These are phyloP conservation scores for Prinsepia uniflora DNA, from an alignment of 306 rosid genomes.

Conservation along the genomic window DNA sequence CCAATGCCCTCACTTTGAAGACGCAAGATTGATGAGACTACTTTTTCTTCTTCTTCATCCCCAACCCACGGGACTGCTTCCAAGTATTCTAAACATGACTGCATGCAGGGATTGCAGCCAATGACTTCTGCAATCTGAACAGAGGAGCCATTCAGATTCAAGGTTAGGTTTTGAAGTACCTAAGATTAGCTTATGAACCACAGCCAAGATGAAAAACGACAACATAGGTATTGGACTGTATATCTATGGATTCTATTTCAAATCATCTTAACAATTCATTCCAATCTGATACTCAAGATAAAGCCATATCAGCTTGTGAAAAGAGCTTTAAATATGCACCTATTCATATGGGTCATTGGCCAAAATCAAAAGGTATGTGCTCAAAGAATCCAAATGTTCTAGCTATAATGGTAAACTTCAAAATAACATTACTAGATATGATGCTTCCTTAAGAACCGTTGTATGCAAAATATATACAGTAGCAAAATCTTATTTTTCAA, in stretches of 20 bases:
- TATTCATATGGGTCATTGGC: not conserved
- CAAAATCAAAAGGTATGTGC: not conserved
- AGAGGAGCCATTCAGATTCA: constrained; percentile 22
- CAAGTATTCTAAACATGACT: constrained; percentile 81
- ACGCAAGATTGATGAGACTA: constrained; percentile 59
- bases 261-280: not conserved
- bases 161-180: constrained; percentile 3
- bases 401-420: not conserved
- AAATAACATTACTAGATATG: too few species aligned
- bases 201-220: not conserved
- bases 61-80: constrained; percentile 98
- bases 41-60: constrained; percentile 92
- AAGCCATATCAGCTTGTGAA: not conserved
- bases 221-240: not conserved
- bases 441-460: too few species aligned
- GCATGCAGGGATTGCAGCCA: constrained; percentile 72
- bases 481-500: not conserved
- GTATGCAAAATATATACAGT: too few species aligned
- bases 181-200: not conserved
- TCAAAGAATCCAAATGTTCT: not conserved
- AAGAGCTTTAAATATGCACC: not conserved
- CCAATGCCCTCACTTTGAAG: constrained; percentile 74
- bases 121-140: constrained; percentile 80
- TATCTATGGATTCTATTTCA: not conserved
- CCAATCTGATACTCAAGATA: not conserved